These are phyloP conservation scores for Lophiostoma macrostomum DNA, from an alignment of 495 filamentous ascomycete genomes.

Conservation along the genomic window DNA sequence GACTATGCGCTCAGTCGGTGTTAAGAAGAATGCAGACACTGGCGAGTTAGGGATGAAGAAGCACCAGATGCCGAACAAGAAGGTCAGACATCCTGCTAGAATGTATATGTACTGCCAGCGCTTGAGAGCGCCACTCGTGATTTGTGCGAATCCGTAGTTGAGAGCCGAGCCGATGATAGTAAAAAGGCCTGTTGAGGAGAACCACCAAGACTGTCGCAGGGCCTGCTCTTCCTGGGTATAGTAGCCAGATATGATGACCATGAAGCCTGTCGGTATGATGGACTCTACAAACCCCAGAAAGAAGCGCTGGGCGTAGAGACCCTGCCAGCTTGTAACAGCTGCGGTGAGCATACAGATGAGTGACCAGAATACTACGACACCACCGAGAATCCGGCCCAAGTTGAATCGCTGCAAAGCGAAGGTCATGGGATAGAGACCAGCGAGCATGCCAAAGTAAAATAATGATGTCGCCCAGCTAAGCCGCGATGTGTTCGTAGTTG, in stretches of 20 bases:
- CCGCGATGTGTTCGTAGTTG: slow-evolving; percentile 57
- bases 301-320: slow-evolving; percentile 67
- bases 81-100: slow-evolving; percentile 60
- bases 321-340: slow-evolving; percentile 59
- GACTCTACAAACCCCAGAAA: slow-evolving; percentile 69
- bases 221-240: slow-evolving; percentile 69
- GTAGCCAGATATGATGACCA: slow-evolving; percentile 61
- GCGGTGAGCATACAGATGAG: slow-evolving; percentile 66
- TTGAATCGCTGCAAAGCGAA: slow-evolving; percentile 65
- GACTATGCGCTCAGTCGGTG: slow-evolving; percentile 49
- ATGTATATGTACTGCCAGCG: slow-evolving; percentile 71
- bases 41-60: slow-evolving; percentile 55
- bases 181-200: slow-evolving; percentile 62
- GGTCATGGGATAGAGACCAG: slow-evolving; percentile 69
- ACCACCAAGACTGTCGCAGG: slow-evolving; percentile 68
- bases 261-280: slow-evolving; percentile 66
- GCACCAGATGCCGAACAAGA: slow-evolving; percentile 62
- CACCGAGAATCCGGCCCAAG: slow-evolving; percentile 59
- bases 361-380: slow-evolving; percentile 64
- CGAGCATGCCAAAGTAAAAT: slow-evolving; percentile 78
- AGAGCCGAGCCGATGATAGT: slow-evolving; percentile 65
- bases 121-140: slow-evolving; percentile 51
- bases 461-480: slow-evolving; percentile 73
- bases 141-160: slow-evolving; percentile 70
- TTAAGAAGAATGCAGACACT: slow-evolving; percentile 54